A percentile compares a stretch with the other conserved stretches of the same genome.
Evolutionary conservation across 148 eudicot genomes (phyloP).

Genomic region (Dianthus caryophyllus): DNA sequence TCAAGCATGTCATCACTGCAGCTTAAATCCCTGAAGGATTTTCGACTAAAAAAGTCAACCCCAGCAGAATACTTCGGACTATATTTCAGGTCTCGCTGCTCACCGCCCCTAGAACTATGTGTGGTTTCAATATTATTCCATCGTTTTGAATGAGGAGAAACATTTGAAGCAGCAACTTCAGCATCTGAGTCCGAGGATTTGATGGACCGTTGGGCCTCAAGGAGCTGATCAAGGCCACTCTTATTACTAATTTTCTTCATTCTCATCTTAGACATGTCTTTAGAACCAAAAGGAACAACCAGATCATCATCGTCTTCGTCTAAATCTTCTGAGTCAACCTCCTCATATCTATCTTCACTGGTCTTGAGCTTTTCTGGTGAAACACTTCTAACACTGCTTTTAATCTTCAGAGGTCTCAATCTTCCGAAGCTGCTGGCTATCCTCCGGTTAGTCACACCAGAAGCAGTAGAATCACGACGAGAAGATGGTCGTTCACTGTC

Average conservation of each 20-base stretch:
- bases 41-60: conserved; percentile 63
- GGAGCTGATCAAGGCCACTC: conserved; percentile 31
- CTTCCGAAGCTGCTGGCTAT: conserved; percentile 47
- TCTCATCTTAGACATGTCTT: conserved; percentile 25
- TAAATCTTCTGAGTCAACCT: conserved; percentile 23
- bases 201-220: conserved; percentile 12
- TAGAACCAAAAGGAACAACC: conserved; percentile 19
- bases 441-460: conserved; percentile 19
- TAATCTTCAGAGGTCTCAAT: conserved; percentile 60
- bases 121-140: conserved; percentile 48
- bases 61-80: conserved; percentile 36
- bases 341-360: conserved; percentile 26
- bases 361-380: conserved; percentile 30
- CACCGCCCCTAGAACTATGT: conserved; percentile 23
- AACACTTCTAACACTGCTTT: conserved; percentile 34
- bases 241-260: conserved; percentile 26
- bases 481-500: conserved; percentile 20
- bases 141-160: conserved; percentile 41
- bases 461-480: conserved; percentile 13
- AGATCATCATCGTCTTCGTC: conserved; percentile 27
- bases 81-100: conserved; percentile 29
- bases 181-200: conserved; percentile 18
- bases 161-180: conserved; percentile 21
- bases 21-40: conserved; percentile 60
- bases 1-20: conserved; percentile 62